Evolutionary conservation across 805 yeast genomes (phyloP).

Genomic region (Monosporozyma servazzii): DNA sequence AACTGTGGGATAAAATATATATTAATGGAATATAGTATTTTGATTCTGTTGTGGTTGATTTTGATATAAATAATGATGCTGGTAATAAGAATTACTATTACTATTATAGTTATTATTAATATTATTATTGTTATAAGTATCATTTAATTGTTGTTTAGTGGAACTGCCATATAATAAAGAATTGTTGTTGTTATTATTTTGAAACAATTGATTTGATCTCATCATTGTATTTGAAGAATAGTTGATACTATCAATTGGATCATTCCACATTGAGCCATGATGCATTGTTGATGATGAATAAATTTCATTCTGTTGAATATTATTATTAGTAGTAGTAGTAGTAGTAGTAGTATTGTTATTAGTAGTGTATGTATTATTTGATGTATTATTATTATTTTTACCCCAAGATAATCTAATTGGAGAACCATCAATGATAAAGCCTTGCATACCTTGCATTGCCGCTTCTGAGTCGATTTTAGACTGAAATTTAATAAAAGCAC

Average conservation of each 20-base stretch:
- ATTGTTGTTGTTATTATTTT: not conserved
- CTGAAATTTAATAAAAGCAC: slow-evolving; percentile 69
- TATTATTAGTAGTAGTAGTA: not conserved
- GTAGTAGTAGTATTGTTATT: not conserved
- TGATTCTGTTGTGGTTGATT: not conserved
- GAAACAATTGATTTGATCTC: not conserved
- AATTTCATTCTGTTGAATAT: not conserved
- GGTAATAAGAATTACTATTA: slow-evolving; percentile 11
- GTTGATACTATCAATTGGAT: not conserved
- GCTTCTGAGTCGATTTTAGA: slow-evolving; percentile 64
- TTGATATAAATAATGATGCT: not conserved
- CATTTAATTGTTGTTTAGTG: not conserved
- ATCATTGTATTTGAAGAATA: not conserved
- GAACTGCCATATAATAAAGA: not conserved
- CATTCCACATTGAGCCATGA: slow-evolving; percentile 1
- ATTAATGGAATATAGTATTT: not conserved
- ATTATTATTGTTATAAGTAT: not conserved
- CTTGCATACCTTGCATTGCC: slow-evolving; percentile 72
- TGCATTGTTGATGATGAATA: not conserved
- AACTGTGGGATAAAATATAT: not conserved
- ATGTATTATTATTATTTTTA: slow-evolving; percentile 24
- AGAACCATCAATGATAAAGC: slow-evolving; percentile 65
- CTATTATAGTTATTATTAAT: not conserved
- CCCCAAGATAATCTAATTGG: slow-evolving; percentile 75
- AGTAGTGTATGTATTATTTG: not conserved